Percentiles rank a stretch among this genome's conserved stretches.
phyloP scores from a whole-genome alignment of 2,329 filamentous ascomycete genomes.

The Fusarium globosum region DNA sequence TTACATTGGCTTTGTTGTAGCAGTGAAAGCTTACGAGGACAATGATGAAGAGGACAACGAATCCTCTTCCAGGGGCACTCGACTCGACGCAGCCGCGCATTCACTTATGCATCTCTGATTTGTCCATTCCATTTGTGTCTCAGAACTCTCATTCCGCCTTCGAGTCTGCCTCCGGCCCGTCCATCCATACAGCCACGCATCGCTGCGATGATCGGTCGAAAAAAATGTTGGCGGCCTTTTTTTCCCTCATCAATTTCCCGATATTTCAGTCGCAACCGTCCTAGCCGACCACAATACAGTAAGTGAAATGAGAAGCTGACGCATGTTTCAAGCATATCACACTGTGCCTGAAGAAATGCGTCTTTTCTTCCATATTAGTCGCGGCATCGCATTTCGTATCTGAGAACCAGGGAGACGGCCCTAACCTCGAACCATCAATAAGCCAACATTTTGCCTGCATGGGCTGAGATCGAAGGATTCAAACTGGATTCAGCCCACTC shows the following conservation, averaged over 20 bases:
- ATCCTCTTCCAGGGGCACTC: conserved; percentile 1
- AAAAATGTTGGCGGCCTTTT: conserved; percentile 20
- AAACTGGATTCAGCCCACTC: conserved; percentile 16
- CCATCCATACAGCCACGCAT: conserved; percentile 15
- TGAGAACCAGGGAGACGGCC: conserved; percentile 14
- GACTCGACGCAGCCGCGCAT: conserved; percentile 4
- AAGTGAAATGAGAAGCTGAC: neutral
- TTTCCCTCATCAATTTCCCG: conserved; percentile 14
- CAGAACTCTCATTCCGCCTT: conserved; percentile 28
- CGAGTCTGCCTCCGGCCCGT: conserved; percentile 35
- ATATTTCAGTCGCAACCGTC: conserved; percentile 22
- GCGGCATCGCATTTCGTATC: conserved; percentile 24
- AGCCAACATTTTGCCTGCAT: conserved; percentile 9
- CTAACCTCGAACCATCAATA: conserved; percentile 12
- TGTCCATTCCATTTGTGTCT: conserved; percentile 9
- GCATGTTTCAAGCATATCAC: conserved; percentile 12
- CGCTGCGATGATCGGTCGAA: conserved; percentile 22
- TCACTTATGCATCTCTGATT: conserved; percentile 16
- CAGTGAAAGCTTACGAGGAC: conserved; percentile 30
- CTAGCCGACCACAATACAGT: conserved; percentile 26
- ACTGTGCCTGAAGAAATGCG: conserved; percentile 35
- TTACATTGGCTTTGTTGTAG: conserved; percentile 15
- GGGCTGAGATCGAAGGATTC: conserved; percentile 22
- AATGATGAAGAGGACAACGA: conserved; percentile 34
- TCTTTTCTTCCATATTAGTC: conserved; percentile 25